These are phyloP conservation scores for Grosmannia huntii DNA, from an alignment of 2,329 filamentous ascomycete genomes.

Conservation along the genomic window DNA sequence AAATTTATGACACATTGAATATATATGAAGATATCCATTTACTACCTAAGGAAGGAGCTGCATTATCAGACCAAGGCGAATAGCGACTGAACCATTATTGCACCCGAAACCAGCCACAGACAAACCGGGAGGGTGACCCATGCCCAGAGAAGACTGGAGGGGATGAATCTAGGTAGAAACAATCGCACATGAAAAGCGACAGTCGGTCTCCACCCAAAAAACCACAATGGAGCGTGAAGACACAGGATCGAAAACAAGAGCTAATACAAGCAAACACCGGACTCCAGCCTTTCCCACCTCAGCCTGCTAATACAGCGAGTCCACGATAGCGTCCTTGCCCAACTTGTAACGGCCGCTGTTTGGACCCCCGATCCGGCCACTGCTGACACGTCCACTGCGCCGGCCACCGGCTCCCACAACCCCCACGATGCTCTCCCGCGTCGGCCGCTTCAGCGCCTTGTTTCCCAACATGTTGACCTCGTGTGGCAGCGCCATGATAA, in stretches of 20 bases:
- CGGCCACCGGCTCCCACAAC: slow-evolving; percentile 17
- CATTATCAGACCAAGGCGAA: neutral
- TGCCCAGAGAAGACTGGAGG: no score
- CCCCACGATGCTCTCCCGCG: slow-evolving; percentile 80
- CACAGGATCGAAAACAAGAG: neutral
- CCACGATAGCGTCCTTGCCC: slow-evolving; percentile 71
- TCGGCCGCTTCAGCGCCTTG: slow-evolving; percentile 72
- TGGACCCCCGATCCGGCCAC: slow-evolving; percentile 37
- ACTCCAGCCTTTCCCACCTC: neutral
- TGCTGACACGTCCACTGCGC: slow-evolving; percentile 29
- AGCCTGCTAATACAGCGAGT: slow-evolving; percentile 41
- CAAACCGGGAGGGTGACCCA: no score
- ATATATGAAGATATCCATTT: neutral
- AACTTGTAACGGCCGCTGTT: slow-evolving; percentile 57
- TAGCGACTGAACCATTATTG: neutral
- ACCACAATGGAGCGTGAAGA: neutral
- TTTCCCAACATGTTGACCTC: slow-evolving; percentile 97
- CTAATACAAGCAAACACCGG: neutral
- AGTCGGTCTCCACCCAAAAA: neutral
- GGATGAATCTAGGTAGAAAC: neutral
- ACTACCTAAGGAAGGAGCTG: neutral
- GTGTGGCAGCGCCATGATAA: slow-evolving; percentile 92
- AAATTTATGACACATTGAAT: neutral
- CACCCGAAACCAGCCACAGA: neutral
- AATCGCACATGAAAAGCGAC: neutral